A percentile compares a stretch with the other conserved stretches of the same genome.
Evolutionary conservation across 2,329 filamentous ascomycete genomes (phyloP).

Genomic region (Neofusicoccum ribis): DNA sequence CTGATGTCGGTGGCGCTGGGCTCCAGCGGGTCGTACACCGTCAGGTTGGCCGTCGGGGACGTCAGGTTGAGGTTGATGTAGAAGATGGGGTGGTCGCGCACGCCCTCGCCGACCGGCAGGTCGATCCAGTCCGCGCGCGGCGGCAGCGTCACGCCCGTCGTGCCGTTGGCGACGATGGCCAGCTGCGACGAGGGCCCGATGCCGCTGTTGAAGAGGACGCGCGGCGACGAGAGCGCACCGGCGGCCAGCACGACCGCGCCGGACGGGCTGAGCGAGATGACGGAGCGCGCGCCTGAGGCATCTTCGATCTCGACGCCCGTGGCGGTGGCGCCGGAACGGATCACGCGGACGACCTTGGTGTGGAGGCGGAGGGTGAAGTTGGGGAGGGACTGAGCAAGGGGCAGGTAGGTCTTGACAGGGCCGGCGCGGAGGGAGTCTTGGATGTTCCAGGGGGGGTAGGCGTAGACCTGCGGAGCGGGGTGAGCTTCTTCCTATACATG

Average conservation of each 20-base stretch:
- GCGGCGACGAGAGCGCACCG: slow-evolving; percentile 69
- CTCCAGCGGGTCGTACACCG: slow-evolving; percentile 27
- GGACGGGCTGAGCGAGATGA: slow-evolving; percentile 59
- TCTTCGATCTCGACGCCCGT: slow-evolving; percentile 69
- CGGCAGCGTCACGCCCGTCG: slow-evolving; percentile 46
- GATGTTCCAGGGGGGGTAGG: slow-evolving; percentile 20
- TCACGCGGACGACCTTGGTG: slow-evolving; percentile 64
- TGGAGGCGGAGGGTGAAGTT: slow-evolving; percentile 71
- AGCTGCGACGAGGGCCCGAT: slow-evolving; percentile 61
- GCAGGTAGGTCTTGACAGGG: slow-evolving; percentile 70
- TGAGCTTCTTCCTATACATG: too few species aligned
- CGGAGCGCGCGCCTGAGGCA: slow-evolving; percentile 59
- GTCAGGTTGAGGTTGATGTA: slow-evolving; percentile 30
- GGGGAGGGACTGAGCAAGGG: slow-evolving; percentile 56
- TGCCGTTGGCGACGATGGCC: slow-evolving; percentile 41
- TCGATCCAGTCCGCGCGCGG: slow-evolving; percentile 49
- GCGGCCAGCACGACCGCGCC: slow-evolving; percentile 69
- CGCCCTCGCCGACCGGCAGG: slow-evolving; percentile 51
- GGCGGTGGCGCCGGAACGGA: slow-evolving; percentile 62
- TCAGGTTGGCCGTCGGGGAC: slow-evolving; percentile 23
- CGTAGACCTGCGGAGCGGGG: slow-evolving; percentile 54
- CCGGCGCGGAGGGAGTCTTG: slow-evolving; percentile 53
- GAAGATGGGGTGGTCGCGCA: slow-evolving; percentile 49
- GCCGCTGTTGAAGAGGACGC: slow-evolving; percentile 68
- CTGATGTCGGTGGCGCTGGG: slow-evolving; percentile 32